Conservation (phyloP, 2,329 filamentous ascomycete genomes). For the Xenosphaeropsis pyriputrescens region DNA sequence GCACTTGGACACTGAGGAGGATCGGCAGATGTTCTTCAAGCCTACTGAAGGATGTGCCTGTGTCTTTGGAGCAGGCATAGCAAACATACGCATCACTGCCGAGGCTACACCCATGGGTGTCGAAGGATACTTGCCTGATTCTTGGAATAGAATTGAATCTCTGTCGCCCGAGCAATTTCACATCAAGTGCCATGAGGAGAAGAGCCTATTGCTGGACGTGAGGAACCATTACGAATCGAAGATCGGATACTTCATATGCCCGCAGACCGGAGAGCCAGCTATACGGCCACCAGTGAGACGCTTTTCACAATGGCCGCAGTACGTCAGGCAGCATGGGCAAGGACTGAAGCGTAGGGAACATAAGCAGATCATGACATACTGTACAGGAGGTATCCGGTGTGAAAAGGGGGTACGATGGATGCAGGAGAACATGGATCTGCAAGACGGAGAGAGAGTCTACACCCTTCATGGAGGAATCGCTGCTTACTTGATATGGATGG, state of each 20-base stretch:
- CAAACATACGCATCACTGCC: conserved; percentile 10
- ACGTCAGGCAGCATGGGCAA: conserved; percentile 12
- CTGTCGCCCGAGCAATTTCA: conserved; percentile 15
- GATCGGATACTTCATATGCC: conserved; percentile 18
- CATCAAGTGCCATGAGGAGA: conserved; percentile 7
- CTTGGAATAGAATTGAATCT: conserved; percentile 13
- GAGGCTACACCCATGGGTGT: conserved; percentile 20
- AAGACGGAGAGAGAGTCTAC: conserved; percentile 10
- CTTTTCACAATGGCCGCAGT: conserved; percentile 18
- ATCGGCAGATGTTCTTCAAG: background rate
- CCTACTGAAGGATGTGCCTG: conserved; percentile 14
- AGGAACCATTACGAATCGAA: conserved; percentile 19
- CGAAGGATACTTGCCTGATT: conserved; percentile 13
- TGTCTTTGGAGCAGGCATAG: conserved; percentile 12
- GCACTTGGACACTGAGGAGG: conserved; percentile 5
- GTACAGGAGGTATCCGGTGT: conserved; percentile 18
- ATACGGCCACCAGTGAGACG: conserved; percentile 15
- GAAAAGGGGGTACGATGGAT: conserved; percentile 18
- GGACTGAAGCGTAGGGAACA: background rate
- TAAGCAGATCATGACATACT: conserved; percentile 15
- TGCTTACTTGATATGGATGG: conserved; percentile 18
- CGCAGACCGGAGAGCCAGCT: conserved; percentile 12
- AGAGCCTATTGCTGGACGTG: conserved; percentile 14
- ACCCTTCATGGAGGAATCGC: conserved; percentile 18
- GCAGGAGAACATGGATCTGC: conserved; percentile 11